Evolutionary conservation across 2,329 filamentous ascomycete species (phyloP).

Genomic region (Cladosporium sp.): DNA sequence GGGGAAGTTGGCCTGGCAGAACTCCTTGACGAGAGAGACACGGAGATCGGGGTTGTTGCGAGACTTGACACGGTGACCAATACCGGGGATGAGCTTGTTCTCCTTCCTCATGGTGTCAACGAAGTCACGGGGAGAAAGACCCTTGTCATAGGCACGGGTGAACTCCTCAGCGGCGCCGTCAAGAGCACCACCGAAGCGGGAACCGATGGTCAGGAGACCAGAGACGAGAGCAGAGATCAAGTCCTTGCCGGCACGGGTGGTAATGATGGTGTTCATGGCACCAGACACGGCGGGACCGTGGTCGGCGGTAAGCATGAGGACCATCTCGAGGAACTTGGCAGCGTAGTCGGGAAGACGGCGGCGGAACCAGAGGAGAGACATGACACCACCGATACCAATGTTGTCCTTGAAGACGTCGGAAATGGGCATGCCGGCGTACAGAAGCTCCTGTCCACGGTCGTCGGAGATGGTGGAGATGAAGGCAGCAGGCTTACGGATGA

Average conservation of each 20-base stretch:
- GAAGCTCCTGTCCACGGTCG: conserved; percentile 97
- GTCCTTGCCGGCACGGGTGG: conserved; percentile 98
- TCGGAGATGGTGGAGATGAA: conserved; percentile 99
- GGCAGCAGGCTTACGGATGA: conserved; percentile 98
- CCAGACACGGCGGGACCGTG: conserved; percentile 98
- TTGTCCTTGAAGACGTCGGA: conserved; percentile 99
- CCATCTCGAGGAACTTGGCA: conserved; percentile 99
- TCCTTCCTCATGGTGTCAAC: conserved; percentile 99
- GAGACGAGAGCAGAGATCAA: conserved; percentile 92
- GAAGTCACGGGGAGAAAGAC: conserved; percentile 96
- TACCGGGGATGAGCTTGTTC: conserved; percentile 99
- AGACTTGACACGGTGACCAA: conserved; percentile 99
- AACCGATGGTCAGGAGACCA: conserved; percentile 97
- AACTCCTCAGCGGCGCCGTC: conserved; percentile 98
- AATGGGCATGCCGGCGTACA: conserved; percentile 99
- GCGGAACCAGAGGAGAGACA: conserved; percentile 99
- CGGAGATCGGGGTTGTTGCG: conserved; percentile 99
- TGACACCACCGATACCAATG: conserved; percentile 98
- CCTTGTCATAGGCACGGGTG: conserved; percentile 97
- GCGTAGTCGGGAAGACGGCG: conserved; percentile 93
- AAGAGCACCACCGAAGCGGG: conserved; percentile 95
- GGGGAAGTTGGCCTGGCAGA: conserved; percentile 95
- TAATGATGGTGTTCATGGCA: conserved; percentile 99
- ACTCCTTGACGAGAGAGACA: conserved; percentile 99
- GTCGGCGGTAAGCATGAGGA: conserved; percentile 99